Evolutionary conservation across 371 early-diverging fungal species (phyloP).

Genomic region (Rhizopus arrhizus): DNA sequence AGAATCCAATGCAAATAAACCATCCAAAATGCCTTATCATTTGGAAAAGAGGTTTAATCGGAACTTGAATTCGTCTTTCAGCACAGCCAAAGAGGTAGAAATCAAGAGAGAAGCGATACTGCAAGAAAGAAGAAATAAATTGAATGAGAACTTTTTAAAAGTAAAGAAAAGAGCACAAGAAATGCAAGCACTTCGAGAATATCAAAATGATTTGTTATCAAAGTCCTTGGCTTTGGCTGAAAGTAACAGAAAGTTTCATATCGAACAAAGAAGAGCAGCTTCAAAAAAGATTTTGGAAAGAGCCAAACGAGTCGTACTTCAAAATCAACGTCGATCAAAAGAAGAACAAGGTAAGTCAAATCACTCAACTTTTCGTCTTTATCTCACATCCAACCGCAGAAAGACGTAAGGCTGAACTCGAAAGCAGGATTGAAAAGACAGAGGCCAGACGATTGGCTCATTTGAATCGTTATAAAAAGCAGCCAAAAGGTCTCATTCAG

Average conservation of each 20-base stretch:
- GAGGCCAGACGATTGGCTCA: conserved; percentile 34
- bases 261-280: conserved; percentile 41
- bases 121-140: conserved; percentile 30
- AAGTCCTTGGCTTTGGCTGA: conserved; percentile 45
- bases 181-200: conserved; percentile 29
- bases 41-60: conserved; percentile 40
- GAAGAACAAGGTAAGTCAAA: conserved; percentile 18
- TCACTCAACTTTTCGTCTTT: no score
- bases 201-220: conserved; percentile 25
- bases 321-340: conserved; percentile 20
- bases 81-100: conserved; percentile 29
- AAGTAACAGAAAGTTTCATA: conserved; percentile 36
- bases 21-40: conserved; percentile 39
- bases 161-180: conserved; percentile 37
- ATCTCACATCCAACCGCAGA: conserved; percentile 16
- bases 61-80: conserved; percentile 22
- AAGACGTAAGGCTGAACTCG: conserved; percentile 32
- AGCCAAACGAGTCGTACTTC: conserved; percentile 42
- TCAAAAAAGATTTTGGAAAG: conserved; percentile 46
- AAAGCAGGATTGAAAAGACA: conserved; percentile 27
- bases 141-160: conserved; percentile 34
- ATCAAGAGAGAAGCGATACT: conserved; percentile 40
- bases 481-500: conserved; percentile 7
- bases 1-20: background rate
- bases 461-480: conserved; percentile 22